Percentiles rank a stretch among this genome's conserved stretches.
These are phyloP conservation scores for Cordyceps militaris DNA, from an alignment of 2,329 filamentous ascomycete genomes.

Conservation along the genomic window DNA sequence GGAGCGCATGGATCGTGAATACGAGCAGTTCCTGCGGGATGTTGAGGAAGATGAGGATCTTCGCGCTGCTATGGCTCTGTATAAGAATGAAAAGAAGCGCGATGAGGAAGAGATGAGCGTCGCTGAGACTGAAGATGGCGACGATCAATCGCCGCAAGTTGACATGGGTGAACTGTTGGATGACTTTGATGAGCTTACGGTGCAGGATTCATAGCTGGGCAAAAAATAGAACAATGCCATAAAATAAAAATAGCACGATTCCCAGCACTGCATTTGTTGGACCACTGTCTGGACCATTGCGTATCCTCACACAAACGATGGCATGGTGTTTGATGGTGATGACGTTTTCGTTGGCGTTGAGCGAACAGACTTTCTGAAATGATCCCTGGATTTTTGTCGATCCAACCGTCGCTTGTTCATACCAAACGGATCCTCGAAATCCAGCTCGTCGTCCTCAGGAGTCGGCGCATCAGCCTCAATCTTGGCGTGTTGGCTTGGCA, in stretches of 20 bases:
- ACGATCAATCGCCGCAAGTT: constrained; percentile 62
- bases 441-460: constrained; percentile 13
- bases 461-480: neutral
- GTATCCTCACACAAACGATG: constrained; percentile 27
- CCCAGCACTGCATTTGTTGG: neutral
- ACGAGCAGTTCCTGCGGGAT: constrained; percentile 94
- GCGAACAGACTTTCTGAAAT: constrained; percentile 19
- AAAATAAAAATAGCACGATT: constrained; percentile 20
- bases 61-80: constrained; percentile 74
- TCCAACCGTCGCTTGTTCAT: constrained; percentile 24
- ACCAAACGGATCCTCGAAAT: constrained; percentile 31
- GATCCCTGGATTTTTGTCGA: constrained; percentile 25
- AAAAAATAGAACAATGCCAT: constrained; percentile 8
- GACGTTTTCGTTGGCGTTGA: constrained; percentile 15
- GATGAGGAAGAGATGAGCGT: constrained; percentile 61
- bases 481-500: constrained; percentile 6
- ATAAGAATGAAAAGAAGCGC: constrained; percentile 57
- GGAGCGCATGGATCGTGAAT: constrained; percentile 83
- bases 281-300: neutral
- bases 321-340: constrained; percentile 26
- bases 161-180: constrained; percentile 79
- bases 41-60: constrained; percentile 94
- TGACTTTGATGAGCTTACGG: constrained; percentile 83
- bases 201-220: constrained; percentile 45
- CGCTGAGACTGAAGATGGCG: constrained; percentile 55